Evolutionary conservation across 129 eudicot genomes (phyloP), one percentile per base, ranked within the genome.

Genomic region (Centrapalus pauciflorus): DNA sequence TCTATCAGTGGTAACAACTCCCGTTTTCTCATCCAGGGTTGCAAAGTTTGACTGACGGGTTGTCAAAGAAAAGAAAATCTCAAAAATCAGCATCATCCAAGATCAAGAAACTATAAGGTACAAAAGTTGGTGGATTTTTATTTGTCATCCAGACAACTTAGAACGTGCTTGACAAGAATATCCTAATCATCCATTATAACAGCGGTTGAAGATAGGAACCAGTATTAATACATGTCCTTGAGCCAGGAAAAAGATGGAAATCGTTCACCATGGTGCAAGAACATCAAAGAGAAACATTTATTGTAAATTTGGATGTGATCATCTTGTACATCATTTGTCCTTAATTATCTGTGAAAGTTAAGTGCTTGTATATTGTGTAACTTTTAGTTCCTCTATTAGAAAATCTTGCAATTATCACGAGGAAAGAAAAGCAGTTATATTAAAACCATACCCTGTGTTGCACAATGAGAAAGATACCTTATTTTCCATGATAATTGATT

Each of bases 31-130:
- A 78, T 88, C 95, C 62, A 93, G 66, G 10, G 98, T 93, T 13
- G 98, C 98, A 64, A 93, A 93, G 77, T 93, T 93, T 35, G 98
- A 88, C 98, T 92, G 76, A 60, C 24, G 41, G 56, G 57, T 64
- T 12, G 24, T 30, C 28, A 64, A 70, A 56, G 51, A 21, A n/a
- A 45, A 14, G 4, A 50, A 38, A 61, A 11, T 46, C 52, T 23
- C 21, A 7, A 3, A n/a, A n/a, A 21, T n/a, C 32, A 50, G 40
- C 19, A 46, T 32, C 25, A 46, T 65, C 37, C 1, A 20, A 9
- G 11, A 73, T 30, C 69, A 58, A 60, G 23, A 71, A 48, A 71
- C 37, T 23, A 61, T 61, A 72, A 49, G 30, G 50, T 33, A 46
- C 38, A 49, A 12, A 69, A 38, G 57, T 56, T 40, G 25, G 54